Conservation (phyloP, 2,329 filamentous ascomycete genomes). For the Aspergillus ibericus region DNA sequence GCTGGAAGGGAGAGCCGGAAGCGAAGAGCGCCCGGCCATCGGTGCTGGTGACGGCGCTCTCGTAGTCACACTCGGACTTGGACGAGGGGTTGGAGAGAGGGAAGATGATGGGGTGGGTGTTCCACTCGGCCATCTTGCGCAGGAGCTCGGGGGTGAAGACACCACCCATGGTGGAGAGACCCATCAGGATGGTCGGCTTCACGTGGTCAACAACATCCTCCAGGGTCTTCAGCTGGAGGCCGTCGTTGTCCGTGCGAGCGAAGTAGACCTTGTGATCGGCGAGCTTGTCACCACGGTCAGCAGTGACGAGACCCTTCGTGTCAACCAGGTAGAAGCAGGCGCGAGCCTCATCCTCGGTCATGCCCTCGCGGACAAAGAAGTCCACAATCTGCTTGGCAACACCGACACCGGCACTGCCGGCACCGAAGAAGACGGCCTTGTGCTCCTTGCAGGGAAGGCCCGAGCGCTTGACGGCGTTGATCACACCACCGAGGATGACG, state of each 20-base stretch:
- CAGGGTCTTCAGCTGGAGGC: slow-evolving; percentile 70
- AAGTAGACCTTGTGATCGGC: slow-evolving; percentile 82
- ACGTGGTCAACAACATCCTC: slow-evolving; percentile 93
- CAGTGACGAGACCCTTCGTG: slow-evolving; percentile 91
- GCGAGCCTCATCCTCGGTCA: slow-evolving; percentile 82
- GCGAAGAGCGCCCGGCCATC: slow-evolving; percentile 91
- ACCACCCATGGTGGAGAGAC: slow-evolving; percentile 89
- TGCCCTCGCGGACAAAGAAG: slow-evolving; percentile 89
- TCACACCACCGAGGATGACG: slow-evolving; percentile 82
- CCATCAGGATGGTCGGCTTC: slow-evolving; percentile 90
- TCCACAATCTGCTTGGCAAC: slow-evolving; percentile 97
- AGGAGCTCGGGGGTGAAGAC: slow-evolving; percentile 89
- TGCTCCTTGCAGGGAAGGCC: slow-evolving; percentile 85
- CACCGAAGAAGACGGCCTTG: slow-evolving; percentile 92
- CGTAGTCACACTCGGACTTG: slow-evolving; percentile 97
- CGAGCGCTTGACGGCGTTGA: slow-evolving; percentile 77
- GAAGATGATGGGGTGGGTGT: slow-evolving; percentile 87
- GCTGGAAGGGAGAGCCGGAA: slow-evolving; percentile 87
- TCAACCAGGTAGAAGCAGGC: slow-evolving; percentile 97
- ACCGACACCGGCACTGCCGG: slow-evolving; percentile 92
- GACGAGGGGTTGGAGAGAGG: slow-evolving; percentile 93
- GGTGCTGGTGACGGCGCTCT: slow-evolving; percentile 87
- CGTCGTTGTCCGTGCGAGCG: slow-evolving; percentile 64
- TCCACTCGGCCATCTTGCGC: slow-evolving; percentile 60
- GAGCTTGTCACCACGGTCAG: slow-evolving; percentile 88